Base-by-base conservation (phyloP, 31 red algal species). In the Endocladia muricata region DNA sequence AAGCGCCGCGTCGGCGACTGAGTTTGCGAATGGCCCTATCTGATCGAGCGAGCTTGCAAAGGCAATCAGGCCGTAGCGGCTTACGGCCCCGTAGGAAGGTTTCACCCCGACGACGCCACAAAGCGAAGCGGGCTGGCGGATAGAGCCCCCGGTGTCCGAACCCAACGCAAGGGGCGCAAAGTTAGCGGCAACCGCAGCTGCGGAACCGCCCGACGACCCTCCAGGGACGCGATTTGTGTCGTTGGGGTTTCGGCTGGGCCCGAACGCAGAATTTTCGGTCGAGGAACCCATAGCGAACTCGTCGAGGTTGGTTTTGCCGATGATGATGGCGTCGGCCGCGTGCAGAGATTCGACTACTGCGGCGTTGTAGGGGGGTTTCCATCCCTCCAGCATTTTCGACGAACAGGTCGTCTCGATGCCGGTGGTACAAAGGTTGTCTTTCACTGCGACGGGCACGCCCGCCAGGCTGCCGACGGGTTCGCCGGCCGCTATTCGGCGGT, bases 151-250 rank as follows among this genome's bases (percentile, higher is more conserved):
- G 36, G 39, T 65, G 30, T 94, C 87, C 6, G 60, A 40, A 38
- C 90, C 91, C 23, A 94, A 8, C 17, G 64, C 77, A 70, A 93
- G 37, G 23, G 69, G 67, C 31, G 49, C 49, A 7, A 84, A 68
- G 31, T 79, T 56, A 30, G 68, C 66, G 9, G 88, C 91, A 3
- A 93, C 91, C 7, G 78, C 63, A 8, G 87, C 91, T 26, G 88
- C 91, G 34, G 58, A 41, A 26, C 91, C 91, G n/a, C 88, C 88
- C 38, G 88, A 91, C 7, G 78, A 85, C 23, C 91, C 91, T 6
- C 91, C 91, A 41, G 91, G 61, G 0, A 66, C 52, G 23, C 21
- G 55, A 26, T 1, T 43, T 1, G 63, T 26, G 6, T 80, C 59
- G 15, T 34, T 13, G 1, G 88, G 87, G 63, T 94, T 94, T 15